Percentiles rank a stretch among this genome's conserved stretches.
Evolutionary conservation across 768 basidiomycete genomes (phyloP).

Genomic region (Hericium rajendrae): DNA sequence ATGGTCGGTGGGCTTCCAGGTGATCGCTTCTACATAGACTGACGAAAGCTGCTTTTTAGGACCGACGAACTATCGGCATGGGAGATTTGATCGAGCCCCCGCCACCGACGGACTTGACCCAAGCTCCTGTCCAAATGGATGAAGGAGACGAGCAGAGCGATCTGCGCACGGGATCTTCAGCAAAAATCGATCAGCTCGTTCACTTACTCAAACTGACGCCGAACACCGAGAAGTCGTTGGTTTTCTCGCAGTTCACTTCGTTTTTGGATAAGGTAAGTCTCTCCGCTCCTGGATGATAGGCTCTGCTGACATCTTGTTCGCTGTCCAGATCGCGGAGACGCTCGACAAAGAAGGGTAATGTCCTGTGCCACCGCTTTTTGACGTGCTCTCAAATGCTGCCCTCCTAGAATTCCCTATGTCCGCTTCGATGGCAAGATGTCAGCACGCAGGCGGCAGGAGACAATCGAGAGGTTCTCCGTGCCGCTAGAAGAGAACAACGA

Average conservation of each 20-base stretch:
- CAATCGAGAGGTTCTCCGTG: slow-evolving; percentile 64
- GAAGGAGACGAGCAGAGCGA: slow-evolving; percentile 25
- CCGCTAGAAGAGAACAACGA: slow-evolving; percentile 35
- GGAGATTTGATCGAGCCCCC: slow-evolving; percentile 53
- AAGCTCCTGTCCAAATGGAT: slow-evolving; percentile 33
- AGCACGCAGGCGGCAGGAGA: slow-evolving; percentile 68
- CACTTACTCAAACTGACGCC: slow-evolving; percentile 65
- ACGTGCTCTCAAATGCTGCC: background rate
- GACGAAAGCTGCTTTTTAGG: slow-evolving; percentile 25
- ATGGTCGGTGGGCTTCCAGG: slow-evolving; percentile 39
- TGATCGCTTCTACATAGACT: background rate
- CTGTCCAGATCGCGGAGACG: slow-evolving; percentile 52
- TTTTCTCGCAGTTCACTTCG: slow-evolving; percentile 85
- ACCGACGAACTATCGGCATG: slow-evolving; percentile 52
- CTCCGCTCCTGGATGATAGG: background rate
- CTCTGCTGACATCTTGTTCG: background rate
- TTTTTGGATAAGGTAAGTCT: slow-evolving; percentile 65
- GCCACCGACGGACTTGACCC: slow-evolving; percentile 61
- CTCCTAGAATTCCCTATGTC: slow-evolving; percentile 55
- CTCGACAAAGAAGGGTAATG: slow-evolving; percentile 56
- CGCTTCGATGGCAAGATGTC: slow-evolving; percentile 85
- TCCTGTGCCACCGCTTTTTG: background rate
- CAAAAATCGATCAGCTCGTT: slow-evolving; percentile 77
- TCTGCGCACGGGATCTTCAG: slow-evolving; percentile 51
- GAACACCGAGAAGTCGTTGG: slow-evolving; percentile 64